Base-by-base conservation (phyloP, 2,329 filamentous ascomycete genomes). In the Monilinia vaccinii-corymbosi region DNA sequence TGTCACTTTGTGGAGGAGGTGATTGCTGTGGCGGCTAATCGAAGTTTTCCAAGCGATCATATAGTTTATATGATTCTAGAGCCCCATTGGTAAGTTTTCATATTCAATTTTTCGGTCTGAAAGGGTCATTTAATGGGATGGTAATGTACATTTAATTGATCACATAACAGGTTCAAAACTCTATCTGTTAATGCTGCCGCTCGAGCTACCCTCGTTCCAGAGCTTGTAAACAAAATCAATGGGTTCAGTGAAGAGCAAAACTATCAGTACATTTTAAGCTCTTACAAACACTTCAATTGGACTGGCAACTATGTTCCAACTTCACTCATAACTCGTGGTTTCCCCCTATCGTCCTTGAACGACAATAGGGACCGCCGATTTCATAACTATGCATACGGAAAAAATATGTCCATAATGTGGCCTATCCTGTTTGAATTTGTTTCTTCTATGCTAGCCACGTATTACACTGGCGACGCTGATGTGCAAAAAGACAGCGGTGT, bases 381-480 rank as follows among this genome's bases (percentile, higher is more conserved):
- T 70, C 71, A 74, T 57, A 80, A 80, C 68, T 81, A 80, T 64
- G 71, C 75, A 9, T 81, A 79, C 62, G 78, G 73, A 21, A 74
- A 73, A 63, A 76, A 77, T 67, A 76, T 79, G 66, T 65, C 73
- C 4, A 65, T 70, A 8, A 75, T 80, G 68, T 80, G 78, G 78
- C 64, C 67, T 7, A 69, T 69, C 5, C 71, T 80, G 34, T 72
- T 72, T 21, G 64, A 71, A 6, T 81, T 77, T 62, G 76, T 79
- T 53, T 66, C 67, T 28, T 68, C 70, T 1, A 73, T 77, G 66
- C 69, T 79, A 0, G 59, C 64, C 4, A 69, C 70, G 21, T 56
- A 68, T n/a, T 75, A 74, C 63, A 67, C 71, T 25, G 67, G 66
- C 18, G 68, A 74, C 60, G 65, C 61, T 5, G 61, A 67, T 6